Base-by-base conservation (phyloP, 2,329 filamentous ascomycete genomes). In the Neonectria neomacrospora region DNA sequence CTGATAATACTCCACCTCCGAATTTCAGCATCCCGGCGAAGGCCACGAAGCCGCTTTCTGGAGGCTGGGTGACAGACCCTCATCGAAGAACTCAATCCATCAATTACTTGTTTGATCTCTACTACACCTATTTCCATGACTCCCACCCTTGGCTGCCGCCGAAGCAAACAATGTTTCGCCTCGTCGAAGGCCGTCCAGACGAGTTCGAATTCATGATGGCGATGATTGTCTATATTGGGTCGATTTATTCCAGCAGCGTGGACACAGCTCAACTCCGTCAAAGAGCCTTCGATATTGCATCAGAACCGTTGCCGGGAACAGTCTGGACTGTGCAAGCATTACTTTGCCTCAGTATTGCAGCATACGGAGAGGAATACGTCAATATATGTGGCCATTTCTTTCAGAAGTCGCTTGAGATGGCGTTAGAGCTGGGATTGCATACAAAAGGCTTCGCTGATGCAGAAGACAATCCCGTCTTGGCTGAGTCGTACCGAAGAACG, bases 261-360 rank as follows among this genome's bases (percentile, higher is more conserved):
- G 62, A 68, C 26, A 66, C 42, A n/a, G 28, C 34, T 8, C 30
- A 44, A 18, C 52, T 71, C 3, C 64, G 63, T n/a, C 34, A 65
- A 11, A 62, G 30, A 20, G 71, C 57, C 28, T 64, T 56, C 20
- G 23, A 44, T 4, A 67, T 72, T 65, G 71, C 67, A 18, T 59
- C 50, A 16, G 50, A 42, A 8, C 9, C 18, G 1, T 58, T 71
- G 16, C 34, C 58, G 11, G n/a, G 14, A n/a, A 66, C 61, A 5
- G 45, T 71, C n/a, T 73, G 69, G 71, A 65, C 58, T 48, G 71
- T 73, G 2, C 71, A 73, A 52, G 65, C 68, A 51, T 42, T 73
- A 4, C 41, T 73, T 3, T 69, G 58, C 34, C 53, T 72, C 30
- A 54, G 67, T 14, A 55, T 73, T 12, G 61, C 71, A 18, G 58